Evolutionary conservation across 495 filamentous ascomycete genomes (phyloP).

Genomic region (Pyronema domesticum): DNA sequence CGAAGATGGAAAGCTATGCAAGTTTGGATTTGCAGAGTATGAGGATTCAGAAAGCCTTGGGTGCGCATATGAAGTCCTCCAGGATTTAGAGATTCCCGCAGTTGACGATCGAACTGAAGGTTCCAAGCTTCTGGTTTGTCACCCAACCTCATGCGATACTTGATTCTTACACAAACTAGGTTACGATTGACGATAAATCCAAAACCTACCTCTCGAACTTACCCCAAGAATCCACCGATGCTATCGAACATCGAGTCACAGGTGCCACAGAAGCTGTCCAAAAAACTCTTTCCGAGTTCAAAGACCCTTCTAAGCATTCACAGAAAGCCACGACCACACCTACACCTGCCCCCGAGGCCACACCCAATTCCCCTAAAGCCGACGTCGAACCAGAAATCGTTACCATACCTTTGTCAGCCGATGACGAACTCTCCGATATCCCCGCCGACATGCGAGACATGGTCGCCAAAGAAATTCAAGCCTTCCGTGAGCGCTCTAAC

Average conservation of each 20-base stretch:
- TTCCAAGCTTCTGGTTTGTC: slow-evolving; percentile 17
- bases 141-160: too few species aligned
- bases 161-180: slow-evolving; percentile 30
- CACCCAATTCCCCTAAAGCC: slow-evolving; percentile 25
- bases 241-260: slow-evolving; percentile 48
- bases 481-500: slow-evolving; percentile 81
- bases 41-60: slow-evolving; percentile 80
- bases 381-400: slow-evolving; percentile 56
- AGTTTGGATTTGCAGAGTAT: slow-evolving; percentile 94
- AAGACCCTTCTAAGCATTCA: slow-evolving; percentile 43
- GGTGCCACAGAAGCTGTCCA: slow-evolving; percentile 45
- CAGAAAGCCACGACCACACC: slow-evolving; percentile 38
- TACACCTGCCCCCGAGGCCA: slow-evolving; percentile 26
- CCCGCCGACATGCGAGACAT: slow-evolving; percentile 93
- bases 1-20: slow-evolving; percentile 64
- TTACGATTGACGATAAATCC: slow-evolving; percentile 69
- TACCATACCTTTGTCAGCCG: slow-evolving; percentile 71
- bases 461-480: slow-evolving; percentile 82
- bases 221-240: slow-evolving; percentile 42
- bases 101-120: slow-evolving; percentile 17
- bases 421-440: slow-evolving; percentile 92
- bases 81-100: slow-evolving; percentile 68
- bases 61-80: slow-evolving; percentile 71
- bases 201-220: slow-evolving; percentile 66
- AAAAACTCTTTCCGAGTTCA: slow-evolving; percentile 48